Evolutionary conservation across 2,329 filamentous ascomycete genomes (phyloP).

Genomic region (Lizonia empirigonia): DNA sequence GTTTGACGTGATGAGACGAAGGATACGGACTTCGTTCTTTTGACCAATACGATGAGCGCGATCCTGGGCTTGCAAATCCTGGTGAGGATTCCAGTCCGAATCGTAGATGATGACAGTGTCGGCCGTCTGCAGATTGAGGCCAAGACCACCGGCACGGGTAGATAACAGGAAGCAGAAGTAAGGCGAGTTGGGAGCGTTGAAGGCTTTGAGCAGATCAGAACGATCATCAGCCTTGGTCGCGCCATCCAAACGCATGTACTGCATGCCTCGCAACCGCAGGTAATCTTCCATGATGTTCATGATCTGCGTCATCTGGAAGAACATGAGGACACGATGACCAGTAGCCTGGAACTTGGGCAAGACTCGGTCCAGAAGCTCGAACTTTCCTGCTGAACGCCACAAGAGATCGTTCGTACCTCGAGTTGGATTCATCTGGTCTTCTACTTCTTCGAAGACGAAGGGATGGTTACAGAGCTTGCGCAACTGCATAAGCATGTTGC

Average conservation of each 20-base stretch:
- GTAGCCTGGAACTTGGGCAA: conserved; percentile 91
- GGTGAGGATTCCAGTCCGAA: conserved; percentile 99
- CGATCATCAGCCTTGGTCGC: conserved; percentile 98
- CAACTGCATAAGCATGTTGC: conserved; percentile 99
- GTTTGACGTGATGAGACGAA: conserved; percentile 93
- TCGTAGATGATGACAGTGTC: conserved; percentile 99
- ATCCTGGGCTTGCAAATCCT: conserved; percentile 98
- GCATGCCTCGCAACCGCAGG: conserved; percentile 78
- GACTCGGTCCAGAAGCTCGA: conserved; percentile 90
- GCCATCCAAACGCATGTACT: conserved; percentile 92
- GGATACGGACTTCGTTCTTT: conserved; percentile 98
- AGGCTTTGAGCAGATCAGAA: conserved; percentile 83
- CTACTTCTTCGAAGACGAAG: conserved; percentile 97
- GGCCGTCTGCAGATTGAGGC: conserved; percentile 94
- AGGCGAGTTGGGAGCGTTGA: conserved; percentile 87
- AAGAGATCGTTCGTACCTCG: conserved; percentile 89
- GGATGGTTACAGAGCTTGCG: conserved; percentile 99
- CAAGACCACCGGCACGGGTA: conserved; percentile 95
- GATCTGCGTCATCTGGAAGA: conserved; percentile 99
- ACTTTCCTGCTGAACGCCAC: conserved; percentile 96
- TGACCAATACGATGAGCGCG: conserved; percentile 99
- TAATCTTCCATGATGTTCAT: conserved; percentile 99
- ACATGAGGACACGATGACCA: conserved; percentile 96
- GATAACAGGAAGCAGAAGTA: conserved; percentile 99
- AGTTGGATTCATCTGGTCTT: conserved; percentile 94